Conservation (phyloP, 495 filamentous ascomycete species). For the Hypoxylon perforatum region DNA sequence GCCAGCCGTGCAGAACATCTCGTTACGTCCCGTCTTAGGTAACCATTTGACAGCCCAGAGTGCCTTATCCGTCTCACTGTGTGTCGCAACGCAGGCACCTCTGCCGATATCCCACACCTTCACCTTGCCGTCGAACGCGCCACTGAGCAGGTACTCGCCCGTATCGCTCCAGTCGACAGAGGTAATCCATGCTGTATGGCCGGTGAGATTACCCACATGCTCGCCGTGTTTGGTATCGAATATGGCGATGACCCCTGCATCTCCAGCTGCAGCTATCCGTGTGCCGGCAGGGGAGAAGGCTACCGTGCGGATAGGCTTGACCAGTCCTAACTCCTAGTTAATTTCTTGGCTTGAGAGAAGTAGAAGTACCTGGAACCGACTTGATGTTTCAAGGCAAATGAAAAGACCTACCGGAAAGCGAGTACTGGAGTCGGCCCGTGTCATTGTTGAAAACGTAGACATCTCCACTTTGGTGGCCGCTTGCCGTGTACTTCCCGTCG, state of each 20-base stretch:
- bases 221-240: conserved; percentile 94
- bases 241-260: conserved; percentile 86
- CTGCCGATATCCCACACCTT: conserved; percentile 94
- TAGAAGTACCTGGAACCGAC: background rate
- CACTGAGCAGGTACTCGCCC: conserved; percentile 92
- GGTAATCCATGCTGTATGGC: conserved; percentile 86
- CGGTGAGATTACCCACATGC: conserved; percentile 84
- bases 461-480: conserved; percentile 91
- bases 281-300: conserved; percentile 87
- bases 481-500: conserved; percentile 87
- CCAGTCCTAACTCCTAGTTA: conserved; percentile 68
- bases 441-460: conserved; percentile 95
- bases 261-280: conserved; percentile 90
- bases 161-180: conserved; percentile 91
- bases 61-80: conserved; percentile 86
- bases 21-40: conserved; percentile 75
- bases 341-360: background rate
- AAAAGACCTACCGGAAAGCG: conserved; percentile 74
- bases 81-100: conserved; percentile 87
- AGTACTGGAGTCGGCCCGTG: conserved; percentile 85
- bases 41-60: conserved; percentile 92
- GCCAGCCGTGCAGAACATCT: conserved; percentile 88
- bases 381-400: background rate
- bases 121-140: conserved; percentile 89
- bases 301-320: conserved; percentile 84